Base-by-base conservation (phyloP, 257 asterid genomes). In the Ajuga chamaepitys region DNA sequence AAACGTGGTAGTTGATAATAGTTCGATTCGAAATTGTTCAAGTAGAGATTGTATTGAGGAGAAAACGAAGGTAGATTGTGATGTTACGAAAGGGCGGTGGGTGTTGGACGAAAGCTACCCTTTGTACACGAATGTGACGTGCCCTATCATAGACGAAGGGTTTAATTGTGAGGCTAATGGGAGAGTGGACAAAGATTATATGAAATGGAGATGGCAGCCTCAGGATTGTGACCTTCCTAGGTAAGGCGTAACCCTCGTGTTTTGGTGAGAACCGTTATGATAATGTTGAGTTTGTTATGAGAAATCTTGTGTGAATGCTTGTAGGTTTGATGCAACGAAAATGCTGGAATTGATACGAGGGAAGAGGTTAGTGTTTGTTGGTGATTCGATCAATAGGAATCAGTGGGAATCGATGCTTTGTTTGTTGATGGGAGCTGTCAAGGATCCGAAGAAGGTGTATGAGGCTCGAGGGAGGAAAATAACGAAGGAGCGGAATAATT, bases 151-250 rank as follows among this genome's bases (percentile, higher is more conserved):
- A 68, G 97, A 93, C 66, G 99, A 93, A 76, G 99, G 99, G 28
- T 93, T 93, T 79, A 78, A 73, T 32, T 93, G 97, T 74, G 77
- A 75, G 79, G 74, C 64, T 20, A 93, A 93, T 79, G 99, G 97
- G 20, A 87, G 96, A 58, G 58, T 70, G 64, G 90, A 89, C 55
- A 82, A 55, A 47, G 85, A 72, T 59, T 93, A 86, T 78, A 82
- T 80, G 96, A 93, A 85, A 74, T 93, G 99, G 97, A 86, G 95
- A 67, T 93, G 99, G 99, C 91, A 80, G 62, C 96, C 99, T 70
- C 85, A 59, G 38, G 83, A 80, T 76, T 93, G 99, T 76, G 76
- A 83, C 73, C 48, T 94, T 79, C 96, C 96, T 46, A 87, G 96
- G 98, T 93, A 82, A 61, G 42, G n/a, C 12, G 0, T 25, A 13